Base-by-base conservation (phyloP, 768 basidiomycete genomes). In the Hysterangium stoloniferum region DNA sequence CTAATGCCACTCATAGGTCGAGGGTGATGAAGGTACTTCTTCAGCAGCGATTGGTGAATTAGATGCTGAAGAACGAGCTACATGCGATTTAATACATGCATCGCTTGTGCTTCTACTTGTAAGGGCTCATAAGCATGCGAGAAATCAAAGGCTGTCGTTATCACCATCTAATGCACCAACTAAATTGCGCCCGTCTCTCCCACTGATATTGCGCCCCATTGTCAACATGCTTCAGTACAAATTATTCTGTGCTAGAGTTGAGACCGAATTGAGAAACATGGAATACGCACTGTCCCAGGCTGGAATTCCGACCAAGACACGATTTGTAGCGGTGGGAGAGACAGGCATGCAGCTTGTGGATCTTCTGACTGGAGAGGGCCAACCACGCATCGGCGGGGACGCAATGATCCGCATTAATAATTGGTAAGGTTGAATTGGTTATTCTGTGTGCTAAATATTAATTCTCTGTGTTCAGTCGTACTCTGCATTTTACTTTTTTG, bases 181-280 rank as follows among this genome's bases (percentile, higher is more conserved):
- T 53, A 37, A 55, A 63, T 0, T 62, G 62, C 36, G 53, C 61
- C 28, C 52, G 58, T 58, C 33, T 25, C 57, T 45, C 27, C 65
- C 78, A 13, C 70, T 71, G 2, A 64, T 90, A 32, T 72, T 92
- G 13, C 84, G 82, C 34, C 85, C 85, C 0, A 70, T 90, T 54
- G 81, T 90, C 54, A 86, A 90, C 61, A 58, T 89, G 27, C 64
- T 91, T 35, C 89, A 90, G 64, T 92, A 91, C 60, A 76, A 78
- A 57, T 77, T 78, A 22, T 89, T 92, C 62, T 84, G 83, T 60
- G 63, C 71, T 52, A 72, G 80, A 53, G 69, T 90, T 41, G 73
- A 76, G 54, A 49, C 62, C 1, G 84, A 87, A 66, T 62, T 91
- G 29, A 63, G 67, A 34, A 75, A 70, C 56, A 71, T 79, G 48